Conservation (phyloP, 768 basidiomycete genomes). For the Melanogaster broomeanus region DNA sequence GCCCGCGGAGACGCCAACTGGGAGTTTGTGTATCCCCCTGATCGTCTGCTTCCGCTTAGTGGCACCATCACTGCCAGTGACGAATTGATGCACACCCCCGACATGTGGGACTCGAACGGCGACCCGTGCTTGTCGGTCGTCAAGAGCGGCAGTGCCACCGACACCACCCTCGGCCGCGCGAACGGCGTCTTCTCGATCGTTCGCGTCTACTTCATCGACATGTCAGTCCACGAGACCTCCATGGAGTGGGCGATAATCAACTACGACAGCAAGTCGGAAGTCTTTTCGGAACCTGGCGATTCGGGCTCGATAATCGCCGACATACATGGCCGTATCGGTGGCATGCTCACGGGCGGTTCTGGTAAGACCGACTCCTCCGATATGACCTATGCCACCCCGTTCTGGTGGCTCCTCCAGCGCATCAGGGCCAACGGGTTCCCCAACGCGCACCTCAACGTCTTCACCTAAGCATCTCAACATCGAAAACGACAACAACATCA, state of each 20-base stretch:
- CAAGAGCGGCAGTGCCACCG: constrained; percentile 36
- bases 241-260: constrained; percentile 32
- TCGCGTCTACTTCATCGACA: constrained; percentile 30
- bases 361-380: constrained; percentile 29
- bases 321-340: constrained; percentile 34
- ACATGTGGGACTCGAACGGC: constrained; percentile 28
- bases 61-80: constrained; percentile 36
- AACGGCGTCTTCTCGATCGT: constrained; percentile 35
- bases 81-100: constrained; percentile 31
- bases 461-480: background rate
- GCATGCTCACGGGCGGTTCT: constrained; percentile 37
- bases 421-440: constrained; percentile 29
- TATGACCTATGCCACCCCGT: constrained; percentile 42
- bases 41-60: constrained; percentile 32
- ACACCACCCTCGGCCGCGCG: constrained; percentile 37
- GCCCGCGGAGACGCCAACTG: constrained; percentile 18
- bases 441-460: constrained; percentile 11
- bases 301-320: constrained; percentile 39
- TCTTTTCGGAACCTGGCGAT: constrained; percentile 39
- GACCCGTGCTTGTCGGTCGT: constrained; percentile 35
- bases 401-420: constrained; percentile 35
- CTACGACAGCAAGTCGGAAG: constrained; percentile 27
- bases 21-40: constrained; percentile 32
- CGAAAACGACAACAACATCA: no score
- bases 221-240: constrained; percentile 15